These are phyloP conservation scores for Komagataella phaffii DNA, from an alignment of 805 yeast species.

Conservation along the genomic window DNA sequence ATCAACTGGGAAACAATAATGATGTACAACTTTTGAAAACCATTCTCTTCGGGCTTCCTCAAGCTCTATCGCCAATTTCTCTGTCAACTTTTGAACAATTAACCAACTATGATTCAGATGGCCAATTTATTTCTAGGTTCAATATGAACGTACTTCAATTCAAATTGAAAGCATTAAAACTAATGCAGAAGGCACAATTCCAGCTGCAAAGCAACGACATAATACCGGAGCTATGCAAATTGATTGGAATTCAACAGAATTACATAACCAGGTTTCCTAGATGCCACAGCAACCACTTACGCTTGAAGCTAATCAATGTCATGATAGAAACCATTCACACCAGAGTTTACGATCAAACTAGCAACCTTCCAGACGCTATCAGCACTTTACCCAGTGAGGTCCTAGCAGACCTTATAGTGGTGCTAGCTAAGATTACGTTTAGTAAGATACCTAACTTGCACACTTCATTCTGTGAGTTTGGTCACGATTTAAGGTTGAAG, in stretches of 20 bases:
- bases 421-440: background rate
- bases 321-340: conserved; percentile 12
- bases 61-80: background rate
- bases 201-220: background rate
- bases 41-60: background rate
- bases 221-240: conserved; percentile 7
- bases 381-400: background rate
- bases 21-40: background rate
- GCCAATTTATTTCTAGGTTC: background rate
- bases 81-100: background rate
- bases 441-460: background rate
- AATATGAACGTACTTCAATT: background rate
- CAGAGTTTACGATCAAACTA: background rate
- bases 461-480: background rate
- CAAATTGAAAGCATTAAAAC: background rate
- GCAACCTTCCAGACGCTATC: background rate
- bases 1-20: background rate
- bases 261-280: conserved; percentile 30
- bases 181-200: background rate
- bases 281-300: conserved; percentile 19
- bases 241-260: conserved; percentile 36
- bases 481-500: background rate
- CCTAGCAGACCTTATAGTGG: background rate
- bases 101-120: background rate
- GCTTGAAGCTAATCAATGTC: conserved; percentile 26